phyloP scores from a whole-genome alignment of 257 asterid genomes.

The Gentiana dahurica region DNA sequence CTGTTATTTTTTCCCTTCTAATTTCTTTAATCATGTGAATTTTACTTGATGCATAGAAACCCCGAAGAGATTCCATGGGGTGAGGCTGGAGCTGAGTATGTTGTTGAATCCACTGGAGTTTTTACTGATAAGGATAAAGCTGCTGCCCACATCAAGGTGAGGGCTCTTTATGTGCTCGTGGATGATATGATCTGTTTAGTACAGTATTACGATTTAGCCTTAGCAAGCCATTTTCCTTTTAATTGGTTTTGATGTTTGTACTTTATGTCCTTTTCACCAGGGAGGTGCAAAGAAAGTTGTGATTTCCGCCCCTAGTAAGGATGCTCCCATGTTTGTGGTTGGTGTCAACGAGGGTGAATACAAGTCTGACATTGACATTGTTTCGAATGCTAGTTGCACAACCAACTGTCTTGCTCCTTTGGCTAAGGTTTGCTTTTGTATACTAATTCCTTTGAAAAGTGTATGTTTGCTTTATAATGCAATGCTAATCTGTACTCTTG shows the following conservation, averaged over 20 bases:
- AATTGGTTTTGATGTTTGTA: neutral
- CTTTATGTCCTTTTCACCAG: constrained; percentile 16
- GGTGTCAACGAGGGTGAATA: constrained; percentile 77
- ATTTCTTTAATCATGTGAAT: neutral
- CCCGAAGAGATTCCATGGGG: constrained; percentile 93
- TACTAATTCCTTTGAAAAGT: neutral
- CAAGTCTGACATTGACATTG: constrained; percentile 52
- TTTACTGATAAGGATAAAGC: constrained; percentile 82
- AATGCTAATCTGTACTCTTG: neutral
- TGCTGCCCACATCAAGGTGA: constrained; percentile 82
- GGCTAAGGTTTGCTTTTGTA: constrained; percentile 41
- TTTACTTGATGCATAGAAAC: constrained; percentile 30
- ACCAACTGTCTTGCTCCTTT: constrained; percentile 85
- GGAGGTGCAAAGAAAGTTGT: constrained; percentile 84
- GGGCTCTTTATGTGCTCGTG: neutral
- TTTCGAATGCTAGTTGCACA: constrained; percentile 84
- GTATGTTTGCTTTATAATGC: neutral
- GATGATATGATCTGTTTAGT: neutral
- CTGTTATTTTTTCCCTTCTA: neutral
- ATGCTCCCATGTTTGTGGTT: constrained; percentile 85
- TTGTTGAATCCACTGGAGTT: constrained; percentile 78
- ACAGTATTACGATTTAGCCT: neutral
- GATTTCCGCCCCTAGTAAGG: constrained; percentile 74
- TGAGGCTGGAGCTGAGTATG: constrained; percentile 70
- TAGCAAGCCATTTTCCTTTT: neutral